Evolutionary conservation across 768 basidiomycete species (phyloP).

Genomic region (Paxillus rubicundulus): DNA sequence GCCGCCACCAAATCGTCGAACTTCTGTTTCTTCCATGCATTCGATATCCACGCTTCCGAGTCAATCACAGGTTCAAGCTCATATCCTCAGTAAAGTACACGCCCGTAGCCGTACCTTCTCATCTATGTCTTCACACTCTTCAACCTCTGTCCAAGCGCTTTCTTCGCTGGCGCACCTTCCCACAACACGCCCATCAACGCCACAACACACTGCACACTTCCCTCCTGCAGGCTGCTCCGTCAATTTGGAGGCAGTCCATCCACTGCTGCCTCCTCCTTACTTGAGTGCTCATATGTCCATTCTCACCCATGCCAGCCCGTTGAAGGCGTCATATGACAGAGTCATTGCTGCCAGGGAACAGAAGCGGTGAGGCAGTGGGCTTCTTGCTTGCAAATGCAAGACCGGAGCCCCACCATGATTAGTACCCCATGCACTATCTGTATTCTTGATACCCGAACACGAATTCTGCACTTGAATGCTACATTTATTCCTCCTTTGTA

Average conservation of each 20-base stretch:
- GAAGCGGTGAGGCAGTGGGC: constrained; percentile 15
- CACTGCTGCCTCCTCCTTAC: constrained; percentile 71
- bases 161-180: constrained; percentile 58
- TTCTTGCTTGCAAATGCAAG: not conserved
- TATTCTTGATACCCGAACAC: constrained; percentile 21
- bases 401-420: not conserved
- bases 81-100: constrained; percentile 32
- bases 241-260: constrained; percentile 61
- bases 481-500: constrained; percentile 26
- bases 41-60: constrained; percentile 59
- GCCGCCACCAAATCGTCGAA: constrained; percentile 40
- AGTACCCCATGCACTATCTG: constrained; percentile 3
- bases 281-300: constrained; percentile 69
- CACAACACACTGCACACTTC: constrained; percentile 58
- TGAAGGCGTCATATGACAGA: constrained; percentile 69
- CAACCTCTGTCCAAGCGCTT: constrained; percentile 49
- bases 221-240: constrained; percentile 56
- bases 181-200: constrained; percentile 32
- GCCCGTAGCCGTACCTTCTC: constrained; percentile 57
- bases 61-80: constrained; percentile 32
- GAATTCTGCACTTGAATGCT: constrained; percentile 7
- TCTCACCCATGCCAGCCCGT: constrained; percentile 59
- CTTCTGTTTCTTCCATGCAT: constrained; percentile 57
- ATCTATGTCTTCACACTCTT: constrained; percentile 49
- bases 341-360: constrained; percentile 55